Evolutionary conservation across 768 basidiomycete species (phyloP).

Genomic region (Agrocybe praecox): DNA sequence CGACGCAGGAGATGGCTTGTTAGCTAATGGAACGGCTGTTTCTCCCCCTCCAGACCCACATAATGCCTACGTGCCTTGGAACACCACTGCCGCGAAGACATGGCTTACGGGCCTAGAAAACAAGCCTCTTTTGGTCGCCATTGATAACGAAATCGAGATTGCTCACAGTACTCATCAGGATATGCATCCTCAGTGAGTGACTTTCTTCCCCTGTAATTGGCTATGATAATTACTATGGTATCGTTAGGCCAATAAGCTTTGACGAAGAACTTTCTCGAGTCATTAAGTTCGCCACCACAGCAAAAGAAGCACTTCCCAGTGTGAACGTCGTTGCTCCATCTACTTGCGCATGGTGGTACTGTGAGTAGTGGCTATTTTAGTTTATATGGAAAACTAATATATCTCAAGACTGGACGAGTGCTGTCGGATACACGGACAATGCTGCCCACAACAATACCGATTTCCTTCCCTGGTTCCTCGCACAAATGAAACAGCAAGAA

Average conservation of each 20-base stretch:
- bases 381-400: background rate
- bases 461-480: constrained; percentile 59
- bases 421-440: constrained; percentile 47
- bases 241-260: constrained; percentile 42
- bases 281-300: constrained; percentile 37
- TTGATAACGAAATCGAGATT: constrained; percentile 64
- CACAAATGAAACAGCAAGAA: constrained; percentile 44
- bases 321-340: constrained; percentile 51
- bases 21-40: constrained; percentile 48
- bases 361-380: constrained; percentile 23
- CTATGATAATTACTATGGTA: constrained; percentile 1
- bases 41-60: constrained; percentile 36
- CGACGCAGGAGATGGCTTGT: constrained; percentile 50
- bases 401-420: constrained; percentile 53
- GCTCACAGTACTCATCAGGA: constrained; percentile 55
- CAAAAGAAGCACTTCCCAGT: constrained; percentile 44
- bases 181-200: constrained; percentile 51
- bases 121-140: constrained; percentile 48
- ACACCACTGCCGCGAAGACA: constrained; percentile 41
- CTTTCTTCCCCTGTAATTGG: background rate
- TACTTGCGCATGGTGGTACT: constrained; percentile 48
- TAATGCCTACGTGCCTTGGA: constrained; percentile 48
- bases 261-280: constrained; percentile 55
- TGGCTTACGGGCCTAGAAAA: constrained; percentile 49
- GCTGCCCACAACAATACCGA: constrained; percentile 53